Conservation (phyloP, 768 basidiomycete genomes). For the Strobilomyces echinocephalus region DNA sequence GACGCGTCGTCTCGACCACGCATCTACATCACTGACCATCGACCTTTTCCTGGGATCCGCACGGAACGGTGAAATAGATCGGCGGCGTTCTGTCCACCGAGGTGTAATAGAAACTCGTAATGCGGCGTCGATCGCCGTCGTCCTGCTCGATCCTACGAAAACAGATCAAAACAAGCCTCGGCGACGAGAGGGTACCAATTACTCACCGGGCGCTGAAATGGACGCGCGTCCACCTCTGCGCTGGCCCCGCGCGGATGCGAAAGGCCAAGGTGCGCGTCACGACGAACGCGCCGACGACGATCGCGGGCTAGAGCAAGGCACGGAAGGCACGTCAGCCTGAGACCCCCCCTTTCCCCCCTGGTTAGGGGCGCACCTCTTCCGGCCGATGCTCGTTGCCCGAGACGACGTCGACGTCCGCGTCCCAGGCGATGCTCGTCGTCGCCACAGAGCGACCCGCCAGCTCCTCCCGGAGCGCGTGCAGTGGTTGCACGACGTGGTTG, state of each 20-base stretch:
- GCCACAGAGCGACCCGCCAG: slow-evolving; percentile 9
- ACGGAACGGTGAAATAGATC: slow-evolving; percentile 29
- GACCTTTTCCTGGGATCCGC: background rate
- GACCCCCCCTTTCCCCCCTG: no score
- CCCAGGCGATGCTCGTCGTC: slow-evolving; percentile 32
- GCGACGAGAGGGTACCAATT: rapidly evolving
- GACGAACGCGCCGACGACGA: slow-evolving; percentile 39
- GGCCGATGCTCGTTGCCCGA: slow-evolving; percentile 25
- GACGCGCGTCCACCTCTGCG: slow-evolving; percentile 30
- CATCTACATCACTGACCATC: slow-evolving; percentile 7
- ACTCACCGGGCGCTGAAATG: slow-evolving; percentile 40
- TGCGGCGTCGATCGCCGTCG: slow-evolving; percentile 21
- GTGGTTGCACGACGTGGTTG: slow-evolving; percentile 25
- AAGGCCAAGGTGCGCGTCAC: slow-evolving; percentile 38
- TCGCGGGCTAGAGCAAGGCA: slow-evolving; percentile 22
- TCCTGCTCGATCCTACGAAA: slow-evolving; percentile 26
- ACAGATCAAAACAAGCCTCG: background rate
- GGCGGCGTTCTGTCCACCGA: slow-evolving; percentile 28
- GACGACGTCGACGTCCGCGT: slow-evolving; percentile 26
- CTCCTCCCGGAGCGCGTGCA: slow-evolving; percentile 28
- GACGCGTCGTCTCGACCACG: background rate
- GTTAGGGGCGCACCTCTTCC: slow-evolving; percentile 16
- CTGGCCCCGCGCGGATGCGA: slow-evolving; percentile 37
- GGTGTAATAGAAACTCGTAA: slow-evolving; percentile 36
- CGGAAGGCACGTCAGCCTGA: background rate